Evolutionary conservation across 192 early-diverging fungal genomes (phyloP).

Genomic region (Entophlyctis helioformis): DNA sequence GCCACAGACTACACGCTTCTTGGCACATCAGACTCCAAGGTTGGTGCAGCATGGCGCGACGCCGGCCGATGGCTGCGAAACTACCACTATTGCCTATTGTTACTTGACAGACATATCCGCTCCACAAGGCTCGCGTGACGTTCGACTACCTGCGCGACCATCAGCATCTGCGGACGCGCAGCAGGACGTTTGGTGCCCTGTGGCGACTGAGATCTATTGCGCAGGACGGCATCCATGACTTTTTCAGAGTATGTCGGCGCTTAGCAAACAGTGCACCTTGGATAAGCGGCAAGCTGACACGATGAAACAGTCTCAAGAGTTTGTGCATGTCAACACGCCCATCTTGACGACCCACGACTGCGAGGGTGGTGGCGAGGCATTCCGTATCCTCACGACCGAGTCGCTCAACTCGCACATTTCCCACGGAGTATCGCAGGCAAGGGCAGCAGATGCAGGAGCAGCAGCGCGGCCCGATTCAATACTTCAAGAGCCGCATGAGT

Average conservation of each 20-base stretch:
- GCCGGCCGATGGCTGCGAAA: background rate
- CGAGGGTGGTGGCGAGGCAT: slow-evolving; percentile 82
- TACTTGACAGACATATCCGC: slow-evolving; percentile 51
- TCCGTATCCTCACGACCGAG: slow-evolving; percentile 31
- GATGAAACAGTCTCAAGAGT: slow-evolving; percentile 52
- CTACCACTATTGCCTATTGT: background rate
- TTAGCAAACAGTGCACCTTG: no score
- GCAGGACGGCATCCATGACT: slow-evolving; percentile 55
- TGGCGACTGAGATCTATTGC: slow-evolving; percentile 59
- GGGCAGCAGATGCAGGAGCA: no score
- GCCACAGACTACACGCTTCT: slow-evolving; percentile 34
- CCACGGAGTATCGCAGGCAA: no score
- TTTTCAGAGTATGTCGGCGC: no score
- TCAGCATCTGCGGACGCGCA: slow-evolving; percentile 60
- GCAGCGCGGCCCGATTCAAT: no score
- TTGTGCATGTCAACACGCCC: slow-evolving; percentile 68
- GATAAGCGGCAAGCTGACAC: no score
- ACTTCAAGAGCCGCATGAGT: slow-evolving; percentile 30
- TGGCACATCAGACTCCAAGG: slow-evolving; percentile 49
- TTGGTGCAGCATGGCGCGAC: slow-evolving; percentile 6
- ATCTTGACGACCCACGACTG: slow-evolving; percentile 76
- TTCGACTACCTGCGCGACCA: slow-evolving; percentile 70
- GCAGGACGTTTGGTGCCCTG: slow-evolving; percentile 61
- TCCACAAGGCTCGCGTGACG: slow-evolving; percentile 73
- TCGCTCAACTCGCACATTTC: no score